Base-by-base conservation (phyloP, 768 basidiomycete species). In the Kwoniella sp. region DNA sequence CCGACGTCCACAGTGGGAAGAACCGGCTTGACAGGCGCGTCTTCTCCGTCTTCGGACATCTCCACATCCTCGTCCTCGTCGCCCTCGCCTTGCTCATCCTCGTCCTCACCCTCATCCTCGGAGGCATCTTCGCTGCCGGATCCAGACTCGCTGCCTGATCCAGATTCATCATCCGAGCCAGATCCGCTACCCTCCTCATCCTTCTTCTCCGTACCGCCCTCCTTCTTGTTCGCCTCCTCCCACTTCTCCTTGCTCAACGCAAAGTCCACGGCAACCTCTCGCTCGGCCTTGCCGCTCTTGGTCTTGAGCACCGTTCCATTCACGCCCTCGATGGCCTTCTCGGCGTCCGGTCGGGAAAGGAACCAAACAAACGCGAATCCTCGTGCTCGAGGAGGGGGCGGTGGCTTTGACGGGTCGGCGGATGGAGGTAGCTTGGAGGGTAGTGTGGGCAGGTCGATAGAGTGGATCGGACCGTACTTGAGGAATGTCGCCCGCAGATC, bases 341-440 rank as follows among this genome's bases (percentile, higher is more conserved):
- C 86, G 8, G 89, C 92, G 64, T 91, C 87, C 51, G 84, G 85
- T 69, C 81, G 84, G 66, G 83, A 83, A 59, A 90, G 73, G 82
- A 89, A 90, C 89, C 90, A 93, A 9, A 98, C 84, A 64, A 98
- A 96, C 0, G 90, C 93, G 61, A 93, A 98, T 0, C 92, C 90
- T 61, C 85, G 84, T 14, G 81, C 69, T 25, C 70, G 65, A n/a
- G 75, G 58, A 37, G 69, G 61, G 38, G 69, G 60, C 15, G 59
- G 37, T 32, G 69, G 58, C 51, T 74, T 71, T 31, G 64, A 52
- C 1, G 63, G 65, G 38, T 71, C 67, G 78, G 26, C 80, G 14
- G 58, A 53, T 77, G 11, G 62, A 11, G 67, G 64, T 46, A 64
- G 51, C 60, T 69, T 67, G 51, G 62, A 65, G 19, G 70, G 58